phyloP scores from a whole-genome alignment of 495 filamentous ascomycete genomes.

The Daldinia loculata region DNA sequence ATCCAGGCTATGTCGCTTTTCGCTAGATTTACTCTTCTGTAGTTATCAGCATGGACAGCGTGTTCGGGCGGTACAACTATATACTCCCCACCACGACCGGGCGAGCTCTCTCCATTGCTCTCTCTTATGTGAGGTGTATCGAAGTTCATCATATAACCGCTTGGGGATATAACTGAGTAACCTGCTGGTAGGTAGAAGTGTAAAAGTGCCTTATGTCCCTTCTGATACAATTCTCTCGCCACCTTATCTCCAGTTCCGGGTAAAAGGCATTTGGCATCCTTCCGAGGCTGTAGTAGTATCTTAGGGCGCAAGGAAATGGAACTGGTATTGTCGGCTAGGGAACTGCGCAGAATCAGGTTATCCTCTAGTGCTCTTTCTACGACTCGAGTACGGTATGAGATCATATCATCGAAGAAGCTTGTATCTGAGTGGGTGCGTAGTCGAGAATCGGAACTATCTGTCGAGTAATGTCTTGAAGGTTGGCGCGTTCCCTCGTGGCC shows the following conservation, averaged over 20 bases:
- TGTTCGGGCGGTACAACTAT: background rate
- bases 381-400: background rate
- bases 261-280: background rate
- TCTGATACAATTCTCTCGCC: background rate
- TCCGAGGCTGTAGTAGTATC: background rate
- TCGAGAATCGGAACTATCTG: background rate
- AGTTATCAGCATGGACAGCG: background rate
- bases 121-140: background rate
- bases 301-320: background rate
- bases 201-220: background rate
- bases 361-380: background rate
- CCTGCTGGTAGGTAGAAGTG: constrained; percentile 4
- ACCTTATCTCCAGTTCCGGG: background rate
- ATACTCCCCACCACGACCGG: constrained; percentile 10
- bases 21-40: background rate
- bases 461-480: too few species aligned
- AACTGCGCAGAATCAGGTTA: background rate
- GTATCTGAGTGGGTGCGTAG: background rate
- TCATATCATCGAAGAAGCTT: background rate
- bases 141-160: constrained; percentile 1
- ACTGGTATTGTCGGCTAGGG: background rate
- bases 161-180: constrained; percentile 2
- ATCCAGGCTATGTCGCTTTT: background rate
- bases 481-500: too few species aligned
- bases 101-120: background rate